Evolutionary conservation across 2,329 filamentous ascomycete species (phyloP).

Genomic region (Arthrocladium fulminans): DNA sequence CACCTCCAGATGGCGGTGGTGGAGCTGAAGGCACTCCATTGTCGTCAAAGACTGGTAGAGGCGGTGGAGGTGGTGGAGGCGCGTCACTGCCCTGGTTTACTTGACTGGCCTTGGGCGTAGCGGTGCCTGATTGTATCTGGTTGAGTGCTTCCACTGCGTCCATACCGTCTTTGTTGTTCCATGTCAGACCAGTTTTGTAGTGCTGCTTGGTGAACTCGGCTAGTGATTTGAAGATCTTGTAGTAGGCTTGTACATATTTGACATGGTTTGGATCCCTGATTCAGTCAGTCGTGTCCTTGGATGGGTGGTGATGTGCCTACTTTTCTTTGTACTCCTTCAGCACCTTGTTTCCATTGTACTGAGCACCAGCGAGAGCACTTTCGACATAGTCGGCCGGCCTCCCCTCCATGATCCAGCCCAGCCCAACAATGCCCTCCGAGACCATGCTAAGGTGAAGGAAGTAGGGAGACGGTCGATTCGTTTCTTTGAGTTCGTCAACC

Average conservation of each 20-base stretch:
- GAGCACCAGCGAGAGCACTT: conserved; percentile 71
- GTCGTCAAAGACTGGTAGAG: conserved; percentile 38
- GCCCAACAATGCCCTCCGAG: conserved; percentile 76
- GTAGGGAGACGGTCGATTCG: conserved; percentile 63
- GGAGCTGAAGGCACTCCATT: conserved; percentile 55
- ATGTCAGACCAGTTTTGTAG: conserved; percentile 68
- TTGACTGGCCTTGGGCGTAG: conserved; percentile 26
- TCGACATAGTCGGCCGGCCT: conserved; percentile 80
- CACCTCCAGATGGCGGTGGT: conserved; percentile 46
- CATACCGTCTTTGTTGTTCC: conserved; percentile 70
- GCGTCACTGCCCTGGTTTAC: conserved; percentile 32
- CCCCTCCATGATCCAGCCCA: conserved; percentile 82
- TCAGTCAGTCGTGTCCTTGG: conserved; percentile 21
- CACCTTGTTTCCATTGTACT: conserved; percentile 92
- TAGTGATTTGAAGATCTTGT: conserved; percentile 77
- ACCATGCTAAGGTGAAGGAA: conserved; percentile 81
- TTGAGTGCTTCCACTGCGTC: conserved; percentile 63
- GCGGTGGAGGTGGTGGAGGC: conserved; percentile 44
- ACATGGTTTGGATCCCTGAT: conserved; percentile 67
- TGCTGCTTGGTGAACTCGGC: conserved; percentile 76
- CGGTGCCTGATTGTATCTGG: conserved; percentile 40
- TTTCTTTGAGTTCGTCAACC: conserved; percentile 72
- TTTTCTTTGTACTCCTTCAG: conserved; percentile 83
- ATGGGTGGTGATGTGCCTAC: conserved; percentile 42
- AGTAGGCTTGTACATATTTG: conserved; percentile 88